These are phyloP conservation scores for Dryas alaskensis DNA, from an alignment of 306 rosid genomes.

Conservation along the genomic window DNA sequence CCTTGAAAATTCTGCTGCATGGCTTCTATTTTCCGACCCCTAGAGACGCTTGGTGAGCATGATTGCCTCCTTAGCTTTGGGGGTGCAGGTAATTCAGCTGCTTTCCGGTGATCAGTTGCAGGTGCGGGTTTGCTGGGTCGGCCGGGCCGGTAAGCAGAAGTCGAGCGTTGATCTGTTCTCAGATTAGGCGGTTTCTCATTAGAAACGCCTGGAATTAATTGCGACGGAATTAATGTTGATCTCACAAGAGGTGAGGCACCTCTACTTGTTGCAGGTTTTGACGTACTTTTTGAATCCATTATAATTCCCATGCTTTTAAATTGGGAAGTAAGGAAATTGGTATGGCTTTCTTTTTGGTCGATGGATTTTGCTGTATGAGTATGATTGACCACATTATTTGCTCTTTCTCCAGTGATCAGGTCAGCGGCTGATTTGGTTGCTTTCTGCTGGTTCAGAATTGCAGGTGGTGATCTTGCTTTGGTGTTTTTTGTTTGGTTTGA, in stretches of 20 bases:
- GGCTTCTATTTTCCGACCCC: conserved; percentile 38
- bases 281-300: too few relatives aligned
- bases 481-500: conserved; percentile 24
- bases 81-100: background rate
- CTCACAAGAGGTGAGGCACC: conserved; percentile 50
- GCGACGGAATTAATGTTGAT: conserved; percentile 32
- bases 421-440: background rate
- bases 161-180: conserved; percentile 46
- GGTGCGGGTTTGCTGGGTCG: background rate
- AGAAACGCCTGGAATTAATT: conserved; percentile 38
- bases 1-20: background rate
- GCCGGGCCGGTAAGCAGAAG: conserved; percentile 29
- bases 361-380: too few relatives aligned
- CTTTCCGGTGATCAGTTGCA: background rate
- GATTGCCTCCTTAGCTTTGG: conserved; percentile 39
- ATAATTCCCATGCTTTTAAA: too few relatives aligned
- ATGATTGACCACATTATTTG: too few relatives aligned
- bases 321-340: too few relatives aligned
- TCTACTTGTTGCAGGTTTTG: conserved; percentile 36
- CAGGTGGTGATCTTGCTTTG: background rate
- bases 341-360: too few relatives aligned
- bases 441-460: conserved; percentile 14
- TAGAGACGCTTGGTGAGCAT: conserved; percentile 54
- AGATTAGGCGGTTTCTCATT: conserved; percentile 56
- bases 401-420: too few relatives aligned